Evolutionary conservation across 306 rosid genomes (phyloP), one percentile per base, ranked within the genome.

Genomic region (Cyamopsis tetragonoloba): DNA sequence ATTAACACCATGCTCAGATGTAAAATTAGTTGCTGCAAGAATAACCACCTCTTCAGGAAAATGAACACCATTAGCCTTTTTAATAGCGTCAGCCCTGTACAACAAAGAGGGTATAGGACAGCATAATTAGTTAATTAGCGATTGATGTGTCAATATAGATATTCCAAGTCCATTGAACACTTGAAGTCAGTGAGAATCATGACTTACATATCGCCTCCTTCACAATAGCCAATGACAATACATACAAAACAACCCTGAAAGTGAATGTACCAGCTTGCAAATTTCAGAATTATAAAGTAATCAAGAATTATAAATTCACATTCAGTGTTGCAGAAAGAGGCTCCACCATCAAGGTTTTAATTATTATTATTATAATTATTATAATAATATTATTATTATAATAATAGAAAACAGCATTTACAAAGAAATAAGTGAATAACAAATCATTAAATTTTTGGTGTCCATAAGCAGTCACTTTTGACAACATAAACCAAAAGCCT

Each of bases 181-280:
- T 67, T 41, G 19, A 72, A 62, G 47, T 76, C 34, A 47, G 23
- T 50, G 23, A 1, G 39, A 58, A 70, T 5, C 39, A 19, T 8
- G 26, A 77, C 97, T 88, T 78, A 93, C 99, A 93, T 88, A 81
- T 93, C 99, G 61, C 99, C 97, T 50, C 99, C 97, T 78, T 83
- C 99, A 56, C 99, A 93, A 72, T 86, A 93, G 75, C 99, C 97
- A 35, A 90, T 77, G 69, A 93, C 70, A 42, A 93, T 93, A 83
- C 99, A 93, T 24, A 93, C 99, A 72, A 86, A 93, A 77, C 97
- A 93, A 76, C 99, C 99, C 99, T 93, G 92, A 24, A 68, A 67
- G 20, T 43, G 58, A 76, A 68, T 34, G 28, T 34, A 75, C 20
- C 68, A 66, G 15, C 48, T 50, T 5, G 23, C 37, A 41, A 80